Conservation (phyloP, 495 filamentous ascomycete species). For the Xylaria venustula region DNA sequence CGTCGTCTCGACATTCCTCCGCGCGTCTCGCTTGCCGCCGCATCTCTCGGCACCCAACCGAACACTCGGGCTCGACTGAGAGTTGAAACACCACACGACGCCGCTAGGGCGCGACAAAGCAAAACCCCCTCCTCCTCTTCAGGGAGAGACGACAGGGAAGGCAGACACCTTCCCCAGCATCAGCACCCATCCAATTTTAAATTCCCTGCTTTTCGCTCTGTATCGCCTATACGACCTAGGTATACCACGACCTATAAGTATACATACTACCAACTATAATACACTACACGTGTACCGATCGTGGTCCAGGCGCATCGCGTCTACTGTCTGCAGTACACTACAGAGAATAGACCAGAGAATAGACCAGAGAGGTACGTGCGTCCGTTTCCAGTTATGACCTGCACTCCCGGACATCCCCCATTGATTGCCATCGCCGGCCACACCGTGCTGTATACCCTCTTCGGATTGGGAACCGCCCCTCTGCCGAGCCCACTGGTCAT, state of each 20-base stretch:
- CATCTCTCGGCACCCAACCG: neutral
- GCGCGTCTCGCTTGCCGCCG: neutral
- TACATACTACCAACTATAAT: too few species aligned
- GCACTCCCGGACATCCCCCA: neutral
- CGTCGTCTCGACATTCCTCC: neutral
- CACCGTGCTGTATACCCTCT: neutral
- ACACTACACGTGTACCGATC: too few species aligned
- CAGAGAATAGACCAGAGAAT: neutral
- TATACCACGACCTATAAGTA: too few species aligned
- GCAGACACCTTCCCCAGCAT: conserved; percentile 4
- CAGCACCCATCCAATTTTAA: conserved; percentile 11
- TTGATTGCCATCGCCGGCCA: neutral
- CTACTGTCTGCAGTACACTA: neutral
- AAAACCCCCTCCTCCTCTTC: neutral
- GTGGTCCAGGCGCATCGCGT: neutral
- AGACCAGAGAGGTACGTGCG: conserved; percentile 14
- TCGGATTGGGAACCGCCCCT: neutral
- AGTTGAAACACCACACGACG: neutral
- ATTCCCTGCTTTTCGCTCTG: conserved; percentile 6
- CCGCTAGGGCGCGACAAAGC: neutral
- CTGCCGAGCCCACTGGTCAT: neutral
- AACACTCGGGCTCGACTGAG: neutral
- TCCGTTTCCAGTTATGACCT: neutral
- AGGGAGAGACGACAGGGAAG: conserved; percentile 4
- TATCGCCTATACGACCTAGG: too few species aligned